Percentiles rank a stretch among this genome's conserved stretches.
Conservation (phyloP, 768 basidiomycete genomes). For the Boletus pseudo-olivaceus region DNA sequence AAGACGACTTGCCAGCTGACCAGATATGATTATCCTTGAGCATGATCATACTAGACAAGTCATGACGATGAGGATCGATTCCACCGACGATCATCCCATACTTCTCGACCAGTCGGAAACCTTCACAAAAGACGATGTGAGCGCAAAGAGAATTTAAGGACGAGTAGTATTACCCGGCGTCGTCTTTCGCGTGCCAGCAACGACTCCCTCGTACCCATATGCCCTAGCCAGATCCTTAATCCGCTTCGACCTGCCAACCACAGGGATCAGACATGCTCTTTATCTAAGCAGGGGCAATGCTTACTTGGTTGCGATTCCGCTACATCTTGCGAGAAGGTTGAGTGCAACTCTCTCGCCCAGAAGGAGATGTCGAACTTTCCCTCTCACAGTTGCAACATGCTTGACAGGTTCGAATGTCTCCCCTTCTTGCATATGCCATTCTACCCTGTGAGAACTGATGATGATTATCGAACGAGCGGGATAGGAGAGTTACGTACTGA, state of each 20-base stretch:
- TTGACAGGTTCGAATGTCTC: constrained; percentile 74
- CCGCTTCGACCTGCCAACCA: constrained; percentile 62
- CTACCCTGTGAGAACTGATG: constrained; percentile 53
- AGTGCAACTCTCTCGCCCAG: constrained; percentile 91
- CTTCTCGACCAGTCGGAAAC: constrained; percentile 96
- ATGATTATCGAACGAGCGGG: not conserved
- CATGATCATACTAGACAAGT: constrained; percentile 99
- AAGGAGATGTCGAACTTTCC: constrained; percentile 82
- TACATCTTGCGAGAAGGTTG: constrained; percentile 91
- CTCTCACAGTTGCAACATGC: constrained; percentile 87
- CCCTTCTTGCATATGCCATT: constrained; percentile 91
- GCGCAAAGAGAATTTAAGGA: not conserved
- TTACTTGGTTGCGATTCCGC: constrained; percentile 94
- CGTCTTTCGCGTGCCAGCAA: constrained; percentile 96
- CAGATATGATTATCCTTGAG: constrained; percentile 99
- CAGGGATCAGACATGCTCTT: not conserved
- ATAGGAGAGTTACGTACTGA: constrained; percentile 55
- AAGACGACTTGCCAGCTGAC: constrained; percentile 68
- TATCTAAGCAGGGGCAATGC: constrained; percentile 18
- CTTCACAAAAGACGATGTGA: constrained; percentile 35
- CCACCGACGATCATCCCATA: constrained; percentile 99
- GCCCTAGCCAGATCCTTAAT: constrained; percentile 75
- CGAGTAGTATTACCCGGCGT: constrained; percentile 62
- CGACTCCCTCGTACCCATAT: constrained; percentile 79
- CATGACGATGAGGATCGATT: constrained; percentile 91